A percentile compares a stretch with the other conserved stretches of the same genome.
Evolutionary conservation across 2,329 filamentous ascomycete genomes (phyloP).

Genomic region (Fusarium armeniacum): DNA sequence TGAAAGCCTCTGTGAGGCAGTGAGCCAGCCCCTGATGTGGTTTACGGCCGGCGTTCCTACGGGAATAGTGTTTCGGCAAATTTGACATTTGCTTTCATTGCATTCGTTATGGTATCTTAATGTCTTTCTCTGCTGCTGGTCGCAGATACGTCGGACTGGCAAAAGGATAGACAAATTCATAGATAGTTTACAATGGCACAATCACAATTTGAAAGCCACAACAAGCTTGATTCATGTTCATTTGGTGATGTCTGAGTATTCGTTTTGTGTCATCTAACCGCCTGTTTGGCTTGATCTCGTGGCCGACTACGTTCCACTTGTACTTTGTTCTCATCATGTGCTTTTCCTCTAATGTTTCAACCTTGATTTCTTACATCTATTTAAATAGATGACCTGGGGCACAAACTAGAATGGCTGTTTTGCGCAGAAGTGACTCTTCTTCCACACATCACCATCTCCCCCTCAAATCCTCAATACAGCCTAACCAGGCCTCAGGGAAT

Average conservation of each 20-base stretch:
- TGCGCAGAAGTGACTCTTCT: not conserved
- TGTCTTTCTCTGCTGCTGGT: conserved; percentile 32
- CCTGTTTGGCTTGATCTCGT: not conserved
- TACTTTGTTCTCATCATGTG: not conserved
- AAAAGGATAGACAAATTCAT: conserved; percentile 40
- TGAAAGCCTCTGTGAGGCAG: conserved; percentile 47
- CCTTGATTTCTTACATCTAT: not conserved
- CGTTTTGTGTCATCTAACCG: not conserved
- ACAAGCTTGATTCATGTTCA: not conserved
- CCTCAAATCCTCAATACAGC: not conserved
- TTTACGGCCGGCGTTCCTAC: conserved; percentile 49
- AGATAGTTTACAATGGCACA: conserved; percentile 54
- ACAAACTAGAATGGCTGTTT: too few species aligned
- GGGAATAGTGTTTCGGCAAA: conserved; percentile 51
- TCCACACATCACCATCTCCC: not conserved
- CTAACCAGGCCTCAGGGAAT: not conserved
- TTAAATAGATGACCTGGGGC: too few species aligned
- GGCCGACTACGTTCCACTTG: not conserved
- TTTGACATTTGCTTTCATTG: conserved; percentile 53
- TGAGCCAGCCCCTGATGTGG: conserved; percentile 44
- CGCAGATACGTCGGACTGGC: conserved; percentile 10
- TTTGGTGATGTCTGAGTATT: not conserved
- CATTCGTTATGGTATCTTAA: conserved; percentile 46
- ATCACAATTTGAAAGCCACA: conserved; percentile 45
- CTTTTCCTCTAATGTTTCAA: not conserved